These are phyloP conservation scores for Ophiostoma tasmaniense DNA, from an alignment of 2,329 filamentous ascomycete genomes.

Conservation along the genomic window DNA sequence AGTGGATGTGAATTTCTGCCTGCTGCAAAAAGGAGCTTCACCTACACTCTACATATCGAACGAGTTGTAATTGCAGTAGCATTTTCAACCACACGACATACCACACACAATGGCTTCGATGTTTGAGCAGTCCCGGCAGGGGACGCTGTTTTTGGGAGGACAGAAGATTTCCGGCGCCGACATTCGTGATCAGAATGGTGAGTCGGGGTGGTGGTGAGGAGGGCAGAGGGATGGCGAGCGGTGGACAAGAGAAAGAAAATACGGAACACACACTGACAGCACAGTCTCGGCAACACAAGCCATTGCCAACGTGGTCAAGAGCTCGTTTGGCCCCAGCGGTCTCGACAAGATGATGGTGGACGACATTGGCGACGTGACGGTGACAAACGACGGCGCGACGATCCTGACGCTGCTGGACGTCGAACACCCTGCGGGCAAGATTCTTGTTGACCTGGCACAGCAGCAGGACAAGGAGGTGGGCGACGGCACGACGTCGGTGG, in stretches of 20 bases:
- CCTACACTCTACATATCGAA: conserved; percentile 1
- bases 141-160: conserved; percentile 92
- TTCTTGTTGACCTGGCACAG: conserved; percentile 91
- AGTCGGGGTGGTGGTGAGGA: conserved; percentile 13
- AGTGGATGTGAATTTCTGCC: conserved; percentile 17
- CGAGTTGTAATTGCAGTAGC: background rate
- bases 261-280: conserved; percentile 20
- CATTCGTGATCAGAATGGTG: conserved; percentile 94
- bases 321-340: conserved; percentile 92
- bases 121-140: conserved; percentile 91
- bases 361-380: conserved; percentile 90
- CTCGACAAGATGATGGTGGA: conserved; percentile 99
- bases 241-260: background rate
- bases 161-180: conserved; percentile 95
- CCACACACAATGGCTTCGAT: conserved; percentile 69
- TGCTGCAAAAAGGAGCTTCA: conserved; percentile 11
- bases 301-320: conserved; percentile 98
- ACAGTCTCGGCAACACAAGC: conserved; percentile 88
- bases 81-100: background rate
- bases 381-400: conserved; percentile 97
- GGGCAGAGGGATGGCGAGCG: too few relatives aligned
- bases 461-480: conserved; percentile 99
- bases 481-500: conserved; percentile 95
- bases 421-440: conserved; percentile 96
- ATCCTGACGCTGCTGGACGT: conserved; percentile 93